A percentile compares a stretch with the other conserved stretches of the same genome.
phyloP scores from a whole-genome alignment of 441 rosid genomes.

The Populus hybrid region DNA sequence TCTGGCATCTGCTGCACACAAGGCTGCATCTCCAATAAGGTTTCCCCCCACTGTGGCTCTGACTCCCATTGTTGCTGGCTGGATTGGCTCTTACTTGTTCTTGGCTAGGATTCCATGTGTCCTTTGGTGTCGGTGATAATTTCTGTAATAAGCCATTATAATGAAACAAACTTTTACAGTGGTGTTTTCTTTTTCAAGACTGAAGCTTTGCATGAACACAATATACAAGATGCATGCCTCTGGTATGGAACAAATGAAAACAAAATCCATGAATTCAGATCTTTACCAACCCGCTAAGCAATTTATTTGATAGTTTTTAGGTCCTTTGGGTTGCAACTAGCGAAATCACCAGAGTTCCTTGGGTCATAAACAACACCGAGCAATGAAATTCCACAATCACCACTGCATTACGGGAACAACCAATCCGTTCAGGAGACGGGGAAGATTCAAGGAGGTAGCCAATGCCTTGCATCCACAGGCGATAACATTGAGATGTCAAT shows the following conservation, averaged over 20 bases:
- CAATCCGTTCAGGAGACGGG: neutral
- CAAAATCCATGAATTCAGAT: neutral
- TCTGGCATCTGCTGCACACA: slow-evolving; percentile 87
- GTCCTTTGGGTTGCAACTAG: neutral
- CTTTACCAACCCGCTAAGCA: neutral
- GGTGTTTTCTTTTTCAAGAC: neutral
- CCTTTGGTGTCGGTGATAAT: neutral
- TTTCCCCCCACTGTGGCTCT: slow-evolving; percentile 88
- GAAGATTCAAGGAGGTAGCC: neutral
- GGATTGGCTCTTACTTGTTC: slow-evolving; percentile 47
- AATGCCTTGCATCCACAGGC: neutral
- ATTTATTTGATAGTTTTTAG: neutral
- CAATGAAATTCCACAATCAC: neutral
- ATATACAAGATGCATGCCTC: neutral
- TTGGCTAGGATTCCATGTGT: neutral
- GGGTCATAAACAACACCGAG: neutral
- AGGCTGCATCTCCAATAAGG: slow-evolving; percentile 92
- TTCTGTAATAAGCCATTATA: neutral
- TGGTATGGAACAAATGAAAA: neutral
- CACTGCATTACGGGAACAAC: neutral
- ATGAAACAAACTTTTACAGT: neutral
- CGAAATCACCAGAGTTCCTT: neutral
- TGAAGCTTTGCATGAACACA: neutral
- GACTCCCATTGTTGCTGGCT: slow-evolving; percentile 79
- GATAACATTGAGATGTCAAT: neutral